Evolutionary conservation across 2,329 filamentous ascomycete species (phyloP), one percentile per base, ranked within the genome.

Genomic region (Hypoxylon sp.): DNA sequence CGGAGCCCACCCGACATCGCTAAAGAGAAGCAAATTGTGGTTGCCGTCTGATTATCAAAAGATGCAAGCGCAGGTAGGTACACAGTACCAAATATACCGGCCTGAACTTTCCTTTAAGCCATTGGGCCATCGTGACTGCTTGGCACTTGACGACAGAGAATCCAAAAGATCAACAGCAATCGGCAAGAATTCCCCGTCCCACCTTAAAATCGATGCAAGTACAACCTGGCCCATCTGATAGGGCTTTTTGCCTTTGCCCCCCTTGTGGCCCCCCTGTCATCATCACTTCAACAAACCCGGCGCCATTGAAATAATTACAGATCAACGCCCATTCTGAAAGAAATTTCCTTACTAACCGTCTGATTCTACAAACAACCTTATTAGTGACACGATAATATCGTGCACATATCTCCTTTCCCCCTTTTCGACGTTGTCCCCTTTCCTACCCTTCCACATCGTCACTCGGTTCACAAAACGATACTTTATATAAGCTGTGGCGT

Each of bases 201-300:
- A 70, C 69, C 56, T 57, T 55, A 59, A 57, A 45, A 51, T 65
- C 56, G 57, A 65, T 73, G 73, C 61, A 73, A 63, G 72, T 43
- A 61, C 38, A 70, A 75, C 73, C 73, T 65, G 61, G 28, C 48
- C 38, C 63, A 69, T 69, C 60, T 75, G 73, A 74, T 75, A 75
- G 72, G 65, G 34, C 68, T 72, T 69, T 56, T 32, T 21, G 17
- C 49, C 45, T 48, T 62, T 43, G 46, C 57, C 60, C 64, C 38
- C 61, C 55, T 62, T 59, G 55, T 59, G 43, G 23, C 6, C 36
- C 57, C 57, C 57, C 50, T 71, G 65, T 68, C 73, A 73, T 70
- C 68, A 71, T 71, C 65, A 62, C 43, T 65, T 65, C 41, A 60
- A 34, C 57, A 61, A 63, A 55, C 57, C 65, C 62, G 48, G 50